Conservation (phyloP, 345 rosid genomes). For the Draba incana region DNA sequence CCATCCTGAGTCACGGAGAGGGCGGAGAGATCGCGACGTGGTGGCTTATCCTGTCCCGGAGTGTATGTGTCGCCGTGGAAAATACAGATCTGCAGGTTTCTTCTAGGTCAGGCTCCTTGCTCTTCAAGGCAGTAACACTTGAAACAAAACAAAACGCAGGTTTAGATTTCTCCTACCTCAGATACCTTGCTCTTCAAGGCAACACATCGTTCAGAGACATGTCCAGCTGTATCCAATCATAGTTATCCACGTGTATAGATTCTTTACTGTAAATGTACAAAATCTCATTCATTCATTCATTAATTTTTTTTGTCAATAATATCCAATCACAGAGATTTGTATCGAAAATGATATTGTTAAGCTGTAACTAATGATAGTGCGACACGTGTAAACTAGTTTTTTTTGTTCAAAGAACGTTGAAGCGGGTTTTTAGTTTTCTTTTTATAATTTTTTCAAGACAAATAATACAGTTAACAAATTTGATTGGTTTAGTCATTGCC, state of each 20-base stretch:
- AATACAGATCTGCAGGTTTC: slow-evolving; percentile 37
- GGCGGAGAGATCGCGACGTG: slow-evolving; percentile 61
- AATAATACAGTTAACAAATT: background rate
- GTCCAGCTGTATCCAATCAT: background rate
- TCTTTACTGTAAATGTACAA: slow-evolving; percentile 5
- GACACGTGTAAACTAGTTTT: slow-evolving; percentile 11
- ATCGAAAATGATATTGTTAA: slow-evolving; percentile 4
- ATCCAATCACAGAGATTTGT: no score
- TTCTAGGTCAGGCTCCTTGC: slow-evolving; percentile 28
- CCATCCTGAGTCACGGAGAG: slow-evolving; percentile 58
- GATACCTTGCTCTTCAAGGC: slow-evolving; percentile 3
- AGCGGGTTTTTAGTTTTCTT: background rate
- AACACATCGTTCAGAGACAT: background rate
- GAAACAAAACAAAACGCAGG: background rate
- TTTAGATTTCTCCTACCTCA: slow-evolving; percentile 6
- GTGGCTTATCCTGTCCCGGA: slow-evolving; percentile 72
- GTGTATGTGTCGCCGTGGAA: slow-evolving; percentile 64
- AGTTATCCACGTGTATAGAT: slow-evolving; percentile 24
- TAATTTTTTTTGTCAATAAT: background rate
- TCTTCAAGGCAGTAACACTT: background rate
- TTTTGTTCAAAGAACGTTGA: background rate
- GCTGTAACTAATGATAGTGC: background rate
- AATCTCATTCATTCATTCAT: slow-evolving; percentile 10
- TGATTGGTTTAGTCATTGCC: slow-evolving; percentile 31
- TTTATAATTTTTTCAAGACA: background rate